Percentiles rank a stretch among this genome's conserved stretches.
Conservation (phyloP, 306 rosid species). For the Pyrus bretschneideri region DNA sequence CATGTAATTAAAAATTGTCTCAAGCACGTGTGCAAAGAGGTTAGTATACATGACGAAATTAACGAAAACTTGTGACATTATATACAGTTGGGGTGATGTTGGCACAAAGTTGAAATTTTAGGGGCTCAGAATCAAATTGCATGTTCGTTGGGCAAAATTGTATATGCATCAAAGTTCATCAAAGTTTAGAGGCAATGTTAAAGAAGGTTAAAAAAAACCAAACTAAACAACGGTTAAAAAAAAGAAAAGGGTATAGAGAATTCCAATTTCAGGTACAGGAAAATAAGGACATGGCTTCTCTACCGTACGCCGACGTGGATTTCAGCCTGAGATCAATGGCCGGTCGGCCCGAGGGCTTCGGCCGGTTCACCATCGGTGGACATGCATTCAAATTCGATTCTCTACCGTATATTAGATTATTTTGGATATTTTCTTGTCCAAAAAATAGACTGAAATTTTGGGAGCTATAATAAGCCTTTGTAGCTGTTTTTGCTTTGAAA, state of each 20-base stretch:
- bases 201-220: no score
- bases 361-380: constrained; percentile 52
- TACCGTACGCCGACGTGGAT: constrained; percentile 55
- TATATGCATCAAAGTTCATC: neutral
- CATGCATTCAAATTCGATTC: neutral
- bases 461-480: neutral
- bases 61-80: no score
- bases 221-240: neutral
- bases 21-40: rapidly evolving
- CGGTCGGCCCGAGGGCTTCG: constrained; percentile 57
- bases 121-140: neutral
- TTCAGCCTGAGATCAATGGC: constrained; percentile 44
- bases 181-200: neutral
- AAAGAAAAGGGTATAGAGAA: no score
- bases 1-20: no score
- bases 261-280: neutral
- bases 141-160: neutral
- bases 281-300: constrained; percentile 31
- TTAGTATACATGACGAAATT: no score
- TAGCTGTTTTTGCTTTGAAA: neutral
- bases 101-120: neutral
- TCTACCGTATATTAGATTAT: no score
- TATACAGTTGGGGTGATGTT: neutral
- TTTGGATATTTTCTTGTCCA: neutral
- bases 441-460: neutral